Base-by-base conservation (phyloP, 768 basidiomycete genomes). In the Boletus sensibilis region DNA sequence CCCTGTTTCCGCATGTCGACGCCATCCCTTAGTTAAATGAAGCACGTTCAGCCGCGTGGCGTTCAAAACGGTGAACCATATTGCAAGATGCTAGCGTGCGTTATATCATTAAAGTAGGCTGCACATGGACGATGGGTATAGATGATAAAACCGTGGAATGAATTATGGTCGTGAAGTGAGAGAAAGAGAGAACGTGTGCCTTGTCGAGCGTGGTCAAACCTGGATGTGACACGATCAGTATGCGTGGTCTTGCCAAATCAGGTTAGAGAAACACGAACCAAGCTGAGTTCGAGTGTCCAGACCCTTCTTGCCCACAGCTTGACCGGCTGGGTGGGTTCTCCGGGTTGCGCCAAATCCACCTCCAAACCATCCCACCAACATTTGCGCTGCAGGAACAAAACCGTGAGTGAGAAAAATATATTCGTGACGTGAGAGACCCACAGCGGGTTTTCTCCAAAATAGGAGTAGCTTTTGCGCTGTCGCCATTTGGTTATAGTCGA, bases 281-380 rank as follows among this genome's bases (percentile, higher is more conserved):
- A 76, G 72, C 92, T 94, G 56, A 98, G 80, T 77, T 99, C 97
- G 55, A 99, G 79, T 11, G 97, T 99, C 97, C 97, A 99, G 16
- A 99, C 97, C 55, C 97, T 79, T 55, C 97, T 83, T 20, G 96
- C 94, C 96, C 97, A 98, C 44, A 99, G 80, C 74, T 98, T 98
- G 63, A 95, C 82, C 11, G 72, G 75, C 64, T 81, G 77, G 10
- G 80, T 67, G 49, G 82, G 74, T 37, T 79, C 79, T 5, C 76
- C 84, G 1, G 77, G 69, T 5, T 80, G 78, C 9, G 88, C 84
- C 41, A 98, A 69, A 52, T 97, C 91, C 20, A 96, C 85, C 61
- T 96, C 94, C 38, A 94, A 79, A 12, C 96, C 96, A 64, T 99
- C 97, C 97, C 97, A 99, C 97, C 97, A 99, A 75, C 96, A 98